A percentile compares a stretch with the other conserved stretches of the same genome.
Evolutionary conservation across 2,329 filamentous ascomycete genomes (phyloP).

Genomic region (Phaeosphaeriaceae sp.): DNA sequence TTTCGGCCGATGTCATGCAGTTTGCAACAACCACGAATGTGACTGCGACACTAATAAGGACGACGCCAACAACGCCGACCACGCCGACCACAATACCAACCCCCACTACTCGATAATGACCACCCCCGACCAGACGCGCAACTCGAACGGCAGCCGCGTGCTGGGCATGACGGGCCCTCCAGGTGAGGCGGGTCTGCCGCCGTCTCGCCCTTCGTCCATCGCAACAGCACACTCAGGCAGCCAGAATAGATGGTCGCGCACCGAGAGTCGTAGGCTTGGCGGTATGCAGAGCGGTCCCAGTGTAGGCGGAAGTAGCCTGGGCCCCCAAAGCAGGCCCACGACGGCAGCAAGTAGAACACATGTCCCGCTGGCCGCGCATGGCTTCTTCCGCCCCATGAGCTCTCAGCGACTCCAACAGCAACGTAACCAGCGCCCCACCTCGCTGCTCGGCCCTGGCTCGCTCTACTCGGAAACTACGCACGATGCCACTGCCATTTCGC

Average conservation of each 20-base stretch:
- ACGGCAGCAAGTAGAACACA: slow-evolving; percentile 82
- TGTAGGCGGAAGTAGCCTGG: slow-evolving; percentile 56
- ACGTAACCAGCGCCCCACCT: slow-evolving; percentile 65
- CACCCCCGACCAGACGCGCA: slow-evolving; percentile 39
- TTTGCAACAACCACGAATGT: slow-evolving; percentile 23
- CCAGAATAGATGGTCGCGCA: slow-evolving; percentile 58
- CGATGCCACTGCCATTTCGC: slow-evolving; percentile 41
- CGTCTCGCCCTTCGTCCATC: slow-evolving; percentile 54
- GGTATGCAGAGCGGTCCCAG: slow-evolving; percentile 38
- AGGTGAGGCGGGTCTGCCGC: slow-evolving; percentile 56
- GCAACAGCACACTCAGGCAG: slow-evolving; percentile 46
- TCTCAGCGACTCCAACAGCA: slow-evolving; percentile 93
- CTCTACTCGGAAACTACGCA: slow-evolving; percentile 39
- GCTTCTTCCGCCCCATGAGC: slow-evolving; percentile 96
- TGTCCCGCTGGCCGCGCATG: slow-evolving; percentile 86
- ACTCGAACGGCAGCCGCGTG: slow-evolving; percentile 43
- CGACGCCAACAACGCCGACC: no score
- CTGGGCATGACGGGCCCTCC: slow-evolving; percentile 53
- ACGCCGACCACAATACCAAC: no score
- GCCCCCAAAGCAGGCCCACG: slow-evolving; percentile 55
- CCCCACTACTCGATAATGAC: slow-evolving; percentile 39
- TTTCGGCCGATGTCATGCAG: slow-evolving; percentile 43
- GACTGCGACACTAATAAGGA: slow-evolving; percentile 34
- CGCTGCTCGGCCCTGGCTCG: slow-evolving; percentile 42
- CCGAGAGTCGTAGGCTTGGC: slow-evolving; percentile 63